Conservation (phyloP, 768 basidiomycete genomes). For the Lentinus tigrinus region DNA sequence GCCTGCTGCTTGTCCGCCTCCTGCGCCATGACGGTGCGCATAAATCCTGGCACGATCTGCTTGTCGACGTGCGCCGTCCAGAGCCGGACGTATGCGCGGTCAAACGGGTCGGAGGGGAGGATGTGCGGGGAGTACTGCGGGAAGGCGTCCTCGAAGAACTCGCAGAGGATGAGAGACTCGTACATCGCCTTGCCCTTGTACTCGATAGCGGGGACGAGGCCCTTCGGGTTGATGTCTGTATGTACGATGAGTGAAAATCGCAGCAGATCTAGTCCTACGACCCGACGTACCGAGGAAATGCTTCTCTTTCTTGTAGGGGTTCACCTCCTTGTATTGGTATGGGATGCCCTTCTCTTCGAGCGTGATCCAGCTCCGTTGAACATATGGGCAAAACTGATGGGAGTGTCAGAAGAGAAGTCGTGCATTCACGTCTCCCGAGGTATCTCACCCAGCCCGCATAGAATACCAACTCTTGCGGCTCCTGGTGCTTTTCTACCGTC, state of each 20-base stretch:
- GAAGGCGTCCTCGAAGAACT: conserved; percentile 67
- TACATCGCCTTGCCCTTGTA: conserved; percentile 54
- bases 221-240: conserved; percentile 61
- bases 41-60: conserved; percentile 49
- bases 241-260: not conserved
- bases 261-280: not conserved
- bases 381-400: conserved; percentile 53
- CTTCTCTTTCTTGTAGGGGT: conserved; percentile 68
- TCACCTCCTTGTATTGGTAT: conserved; percentile 67
- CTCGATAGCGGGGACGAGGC: conserved; percentile 62
- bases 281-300: conserved; percentile 46
- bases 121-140: conserved; percentile 43
- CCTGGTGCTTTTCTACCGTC: conserved; percentile 52
- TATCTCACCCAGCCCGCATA: conserved; percentile 56
- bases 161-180: conserved; percentile 62
- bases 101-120: conserved; percentile 51
- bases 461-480: conserved; percentile 54
- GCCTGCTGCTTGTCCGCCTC: conserved; percentile 36
- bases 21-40: conserved; percentile 38
- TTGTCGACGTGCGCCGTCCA: conserved; percentile 59
- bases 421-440: no score
- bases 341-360: conserved; percentile 66
- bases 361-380: conserved; percentile 63
- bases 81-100: conserved; percentile 51
- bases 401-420: not conserved